A percentile compares a stretch with the other conserved stretches of the same genome.
These are phyloP conservation scores for Suillus ampliporus DNA, from an alignment of 768 basidiomycete genomes.

Conservation along the genomic window DNA sequence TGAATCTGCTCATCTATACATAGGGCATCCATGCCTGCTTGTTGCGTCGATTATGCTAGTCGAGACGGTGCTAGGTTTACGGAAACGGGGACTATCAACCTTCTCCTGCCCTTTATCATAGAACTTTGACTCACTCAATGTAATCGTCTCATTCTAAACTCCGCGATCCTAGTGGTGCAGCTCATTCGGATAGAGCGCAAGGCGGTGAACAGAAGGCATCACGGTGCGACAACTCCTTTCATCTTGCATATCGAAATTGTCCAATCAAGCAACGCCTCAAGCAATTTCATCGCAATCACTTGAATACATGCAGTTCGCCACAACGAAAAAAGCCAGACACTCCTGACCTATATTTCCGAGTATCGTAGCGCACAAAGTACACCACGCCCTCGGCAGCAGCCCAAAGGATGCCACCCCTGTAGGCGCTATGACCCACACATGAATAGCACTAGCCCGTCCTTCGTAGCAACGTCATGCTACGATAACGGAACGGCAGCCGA, in stretches of 20 bases:
- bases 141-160: not conserved
- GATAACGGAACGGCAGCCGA: slow-evolving; percentile 7
- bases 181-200: not conserved
- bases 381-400: slow-evolving; percentile 1
- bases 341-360: not conserved
- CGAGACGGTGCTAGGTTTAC: not conserved
- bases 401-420: slow-evolving; percentile 3
- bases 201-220: not conserved
- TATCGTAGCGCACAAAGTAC: not conserved
- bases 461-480: not conserved
- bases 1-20: slow-evolving; percentile 2
- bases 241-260: not conserved
- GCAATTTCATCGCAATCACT: not conserved
- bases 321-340: not conserved
- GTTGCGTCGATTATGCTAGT: slow-evolving; percentile 5
- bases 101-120: slow-evolving; percentile 7
- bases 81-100: slow-evolving; percentile 4
- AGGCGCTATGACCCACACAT: not conserved
- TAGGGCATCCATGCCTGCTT: not conserved
- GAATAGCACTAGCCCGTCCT: slow-evolving; percentile 1
- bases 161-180: not conserved
- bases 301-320: not conserved
- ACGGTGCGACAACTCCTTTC: not conserved
- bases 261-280: not conserved
- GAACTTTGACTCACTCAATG: not conserved